phyloP scores from a whole-genome alignment of 176 grass and related monocot species.

The Carex pumila region DNA sequence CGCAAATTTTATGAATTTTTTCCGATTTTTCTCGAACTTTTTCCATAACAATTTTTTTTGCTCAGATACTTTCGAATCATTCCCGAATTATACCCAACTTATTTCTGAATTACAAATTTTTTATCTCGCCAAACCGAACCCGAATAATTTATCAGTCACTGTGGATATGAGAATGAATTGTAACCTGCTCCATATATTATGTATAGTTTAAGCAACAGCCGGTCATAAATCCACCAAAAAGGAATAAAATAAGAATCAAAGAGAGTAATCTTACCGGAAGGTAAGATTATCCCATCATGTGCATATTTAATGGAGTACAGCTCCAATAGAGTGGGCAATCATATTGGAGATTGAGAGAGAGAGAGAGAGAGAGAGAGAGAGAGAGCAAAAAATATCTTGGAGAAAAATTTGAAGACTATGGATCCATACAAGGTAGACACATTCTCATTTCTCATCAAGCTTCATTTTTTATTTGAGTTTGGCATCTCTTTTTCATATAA shows the following conservation, averaged over 20 bases:
- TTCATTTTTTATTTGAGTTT: background rate
- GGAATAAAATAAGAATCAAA: background rate
- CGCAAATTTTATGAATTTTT: no score
- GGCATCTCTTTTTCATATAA: background rate
- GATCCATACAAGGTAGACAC: conserved; percentile 26
- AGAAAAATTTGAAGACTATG: conserved; percentile 6
- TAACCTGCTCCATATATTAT: background rate
- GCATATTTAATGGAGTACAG: conserved; percentile 16
- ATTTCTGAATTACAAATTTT: no score
- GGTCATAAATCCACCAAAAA: background rate
- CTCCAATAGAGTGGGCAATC: background rate
- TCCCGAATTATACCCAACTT: no score
- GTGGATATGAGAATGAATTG: no score
- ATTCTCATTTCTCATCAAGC: background rate
- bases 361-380: background rate
- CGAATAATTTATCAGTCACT: no score
- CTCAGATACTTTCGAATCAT: no score
- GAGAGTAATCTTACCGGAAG: conserved; percentile 19
- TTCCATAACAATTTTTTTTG: no score
- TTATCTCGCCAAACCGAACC: no score
- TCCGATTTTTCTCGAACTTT: no score
- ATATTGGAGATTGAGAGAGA: background rate
- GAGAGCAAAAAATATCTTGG: background rate
- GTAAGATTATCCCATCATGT: conserved; percentile 2
- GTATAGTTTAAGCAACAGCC: background rate